A percentile compares a stretch with the other conserved stretches of the same genome.
Evolutionary conservation across 2,329 filamentous ascomycete genomes (phyloP).

Genomic region (Hymenoscyphus occultus): DNA sequence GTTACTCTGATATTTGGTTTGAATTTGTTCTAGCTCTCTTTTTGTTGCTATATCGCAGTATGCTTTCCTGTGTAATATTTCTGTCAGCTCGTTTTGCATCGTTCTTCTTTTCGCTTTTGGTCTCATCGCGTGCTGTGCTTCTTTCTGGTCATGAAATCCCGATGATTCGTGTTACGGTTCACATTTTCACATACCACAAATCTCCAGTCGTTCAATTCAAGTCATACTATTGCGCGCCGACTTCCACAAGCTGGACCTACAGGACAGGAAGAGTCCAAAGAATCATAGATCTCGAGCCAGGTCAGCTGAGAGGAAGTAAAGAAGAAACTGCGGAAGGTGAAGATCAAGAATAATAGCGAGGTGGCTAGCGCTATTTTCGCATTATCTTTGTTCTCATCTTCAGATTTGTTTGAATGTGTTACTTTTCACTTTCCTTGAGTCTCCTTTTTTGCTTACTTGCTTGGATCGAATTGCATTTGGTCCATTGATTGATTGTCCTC

Average conservation of each 20-base stretch:
- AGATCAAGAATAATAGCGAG: too few relatives aligned
- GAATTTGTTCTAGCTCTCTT: not conserved
- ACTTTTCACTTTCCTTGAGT: too few relatives aligned
- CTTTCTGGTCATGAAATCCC: not conserved
- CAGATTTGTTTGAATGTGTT: too few relatives aligned
- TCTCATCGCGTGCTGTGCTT: too few relatives aligned
- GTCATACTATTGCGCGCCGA: not conserved
- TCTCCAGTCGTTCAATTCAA: not conserved
- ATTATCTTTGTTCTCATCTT: too few relatives aligned
- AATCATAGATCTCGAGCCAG: not conserved
- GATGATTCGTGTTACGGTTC: not conserved
- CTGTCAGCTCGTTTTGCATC: not conserved
- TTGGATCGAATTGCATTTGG: too few relatives aligned
- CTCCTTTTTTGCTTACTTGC: too few relatives aligned
- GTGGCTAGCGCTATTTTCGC: too few relatives aligned
- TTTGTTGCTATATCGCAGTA: too few relatives aligned
- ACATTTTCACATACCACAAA: not conserved
- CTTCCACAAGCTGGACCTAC: not conserved
- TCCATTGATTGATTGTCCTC: too few relatives aligned
- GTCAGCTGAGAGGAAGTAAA: too few relatives aligned
- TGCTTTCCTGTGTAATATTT: not conserved
- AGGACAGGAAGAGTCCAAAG: not conserved
- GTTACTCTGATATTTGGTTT: not conserved
- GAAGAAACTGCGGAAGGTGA: too few relatives aligned
- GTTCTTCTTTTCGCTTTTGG: not conserved